Percentiles rank a stretch among this genome's conserved stretches.
phyloP scores from a whole-genome alignment of 2,329 filamentous ascomycete species.

The Aspergillus sp. region DNA sequence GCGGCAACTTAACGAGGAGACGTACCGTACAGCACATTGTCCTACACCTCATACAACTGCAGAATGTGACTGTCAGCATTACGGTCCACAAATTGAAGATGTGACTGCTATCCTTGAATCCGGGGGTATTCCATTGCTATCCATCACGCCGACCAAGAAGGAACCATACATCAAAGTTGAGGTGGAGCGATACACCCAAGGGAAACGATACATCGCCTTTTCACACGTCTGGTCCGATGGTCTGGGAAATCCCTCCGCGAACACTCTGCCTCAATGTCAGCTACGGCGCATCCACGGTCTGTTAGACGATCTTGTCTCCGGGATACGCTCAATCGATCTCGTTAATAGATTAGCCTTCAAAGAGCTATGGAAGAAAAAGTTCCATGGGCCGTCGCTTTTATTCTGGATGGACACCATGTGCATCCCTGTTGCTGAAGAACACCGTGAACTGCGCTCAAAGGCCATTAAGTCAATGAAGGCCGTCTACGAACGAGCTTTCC shows the following conservation, averaged over 20 bases:
- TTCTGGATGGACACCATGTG: conserved; percentile 10
- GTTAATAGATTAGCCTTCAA: conserved; percentile 4
- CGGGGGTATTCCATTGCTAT: not conserved
- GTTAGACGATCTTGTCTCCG: not conserved
- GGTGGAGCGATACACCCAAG: not conserved
- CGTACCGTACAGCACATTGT: not conserved
- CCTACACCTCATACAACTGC: not conserved
- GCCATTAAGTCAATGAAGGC: conserved; percentile 7
- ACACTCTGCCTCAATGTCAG: conserved; percentile 5
- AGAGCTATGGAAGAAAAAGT: conserved; percentile 7
- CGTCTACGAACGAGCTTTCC: conserved; percentile 5
- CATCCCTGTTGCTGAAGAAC: not conserved
- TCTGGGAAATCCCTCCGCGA: conserved; percentile 3
- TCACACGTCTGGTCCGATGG: conserved; percentile 10
- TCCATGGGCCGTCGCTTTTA: conserved; percentile 2
- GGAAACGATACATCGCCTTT: conserved; percentile 5
- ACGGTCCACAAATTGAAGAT: not conserved
- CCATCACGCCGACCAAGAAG: not conserved
- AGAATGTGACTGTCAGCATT: conserved; percentile 2
- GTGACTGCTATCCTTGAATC: not conserved
- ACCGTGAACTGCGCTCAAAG: not conserved
- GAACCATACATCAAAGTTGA: not conserved
- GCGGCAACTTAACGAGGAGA: conserved; percentile 6
- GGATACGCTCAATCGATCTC: not conserved
- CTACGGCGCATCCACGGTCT: not conserved